These are phyloP conservation scores for Mediolabrus comicus DNA, from an alignment of 108 stramenopile species.

Conservation along the genomic window DNA sequence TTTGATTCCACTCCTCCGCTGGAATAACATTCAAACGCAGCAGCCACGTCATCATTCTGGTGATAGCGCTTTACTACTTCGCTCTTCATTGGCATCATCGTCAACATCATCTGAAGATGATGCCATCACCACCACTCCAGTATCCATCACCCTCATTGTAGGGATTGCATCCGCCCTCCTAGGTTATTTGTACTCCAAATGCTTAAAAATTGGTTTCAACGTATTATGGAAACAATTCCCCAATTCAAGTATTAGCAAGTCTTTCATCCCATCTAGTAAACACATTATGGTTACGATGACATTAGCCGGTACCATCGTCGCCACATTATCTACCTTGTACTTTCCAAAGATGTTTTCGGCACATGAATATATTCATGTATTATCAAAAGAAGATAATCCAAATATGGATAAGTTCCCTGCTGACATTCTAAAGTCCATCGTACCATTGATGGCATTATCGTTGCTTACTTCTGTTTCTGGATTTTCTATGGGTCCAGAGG, in stretches of 20 bases:
- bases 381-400: slow-evolving; percentile 10
- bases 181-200: slow-evolving; percentile 26
- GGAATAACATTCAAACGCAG: too few species aligned
- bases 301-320: slow-evolving; percentile 17
- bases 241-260: slow-evolving; percentile 1
- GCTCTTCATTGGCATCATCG: neutral
- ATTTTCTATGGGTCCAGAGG: slow-evolving; percentile 66
- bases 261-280: slow-evolving; percentile 10
- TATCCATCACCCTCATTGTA: slow-evolving; percentile 16
- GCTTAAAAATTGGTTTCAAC: slow-evolving; percentile 22
- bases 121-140: neutral
- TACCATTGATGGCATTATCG: slow-evolving; percentile 46
- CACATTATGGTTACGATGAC: slow-evolving; percentile 21
- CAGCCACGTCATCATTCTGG: neutral
- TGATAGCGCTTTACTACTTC: neutral
- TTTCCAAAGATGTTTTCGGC: slow-evolving; percentile 21
- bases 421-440: slow-evolving; percentile 5
- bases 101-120: neutral
- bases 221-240: slow-evolving; percentile 28
- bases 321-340: slow-evolving; percentile 9
- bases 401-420: slow-evolving; percentile 39
- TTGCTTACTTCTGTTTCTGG: slow-evolving; percentile 62
- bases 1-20: too few species aligned
- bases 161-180: slow-evolving; percentile 28
- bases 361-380: slow-evolving; percentile 35